Conservation (phyloP, 805 yeast species). For the Monosporozyma servazzii region DNA sequence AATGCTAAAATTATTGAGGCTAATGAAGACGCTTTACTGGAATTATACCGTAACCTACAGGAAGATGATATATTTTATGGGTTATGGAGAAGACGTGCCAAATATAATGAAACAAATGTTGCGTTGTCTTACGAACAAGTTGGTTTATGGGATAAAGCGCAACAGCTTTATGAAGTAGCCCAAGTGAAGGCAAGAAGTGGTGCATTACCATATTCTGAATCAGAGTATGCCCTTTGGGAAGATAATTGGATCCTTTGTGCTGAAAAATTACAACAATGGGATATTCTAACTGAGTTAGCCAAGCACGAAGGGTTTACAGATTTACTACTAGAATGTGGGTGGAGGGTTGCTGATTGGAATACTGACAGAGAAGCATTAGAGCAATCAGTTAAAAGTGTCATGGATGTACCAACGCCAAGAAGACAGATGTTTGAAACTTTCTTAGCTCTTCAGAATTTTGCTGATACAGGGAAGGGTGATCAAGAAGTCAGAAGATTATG, state of each 20-base stretch:
- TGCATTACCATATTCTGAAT: slow-evolving; percentile 86
- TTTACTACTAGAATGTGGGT: slow-evolving; percentile 91
- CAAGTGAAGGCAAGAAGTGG: slow-evolving; percentile 96
- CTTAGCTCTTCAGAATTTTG: slow-evolving; percentile 83
- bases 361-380: slow-evolving; percentile 90
- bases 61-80: slow-evolving; percentile 98
- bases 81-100: slow-evolving; percentile 92
- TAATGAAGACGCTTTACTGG: slow-evolving; percentile 82
- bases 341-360: slow-evolving; percentile 99
- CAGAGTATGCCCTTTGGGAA: slow-evolving; percentile 95
- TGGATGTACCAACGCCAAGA: slow-evolving; percentile 98
- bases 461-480: slow-evolving; percentile 78
- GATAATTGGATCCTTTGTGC: slow-evolving; percentile 98
- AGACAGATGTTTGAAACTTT: slow-evolving; percentile 94
- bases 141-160: slow-evolving; percentile 91
- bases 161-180: slow-evolving; percentile 89
- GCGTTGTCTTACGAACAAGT: slow-evolving; percentile 92
- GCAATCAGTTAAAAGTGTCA: slow-evolving; percentile 87
- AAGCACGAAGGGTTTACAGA: slow-evolving; percentile 98
- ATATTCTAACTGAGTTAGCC: slow-evolving; percentile 87
- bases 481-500: slow-evolving; percentile 79
- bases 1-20: slow-evolving; percentile 72
- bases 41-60: slow-evolving; percentile 76
- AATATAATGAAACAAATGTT: slow-evolving; percentile 84
- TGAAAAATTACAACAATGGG: slow-evolving; percentile 97